Evolutionary conservation across 768 basidiomycete species (phyloP).

Genomic region (Tricholoma bakamatsutake): DNA sequence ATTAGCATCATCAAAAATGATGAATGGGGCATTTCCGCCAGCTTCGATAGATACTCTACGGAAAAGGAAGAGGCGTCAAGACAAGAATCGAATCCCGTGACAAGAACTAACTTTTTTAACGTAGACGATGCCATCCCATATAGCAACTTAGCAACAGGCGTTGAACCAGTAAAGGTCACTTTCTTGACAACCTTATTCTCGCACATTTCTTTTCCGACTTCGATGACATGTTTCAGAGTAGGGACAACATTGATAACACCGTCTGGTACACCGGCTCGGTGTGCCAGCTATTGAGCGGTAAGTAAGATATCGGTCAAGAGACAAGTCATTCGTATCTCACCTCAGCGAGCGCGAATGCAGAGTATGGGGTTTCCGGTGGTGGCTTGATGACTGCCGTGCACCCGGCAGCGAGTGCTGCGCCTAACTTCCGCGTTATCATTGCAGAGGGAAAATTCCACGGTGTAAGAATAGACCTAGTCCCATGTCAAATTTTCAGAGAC

Average conservation of each 20-base stretch:
- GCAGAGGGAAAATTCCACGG: conserved; percentile 96
- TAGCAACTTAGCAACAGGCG: conserved; percentile 70
- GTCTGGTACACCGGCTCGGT: conserved; percentile 87
- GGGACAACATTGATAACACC: conserved; percentile 96
- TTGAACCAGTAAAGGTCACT: conserved; percentile 89
- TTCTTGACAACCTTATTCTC: conserved; percentile 84
- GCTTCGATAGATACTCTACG: conserved; percentile 72
- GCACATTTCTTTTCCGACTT: conserved; percentile 94
- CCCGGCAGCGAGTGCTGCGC: conserved; percentile 89
- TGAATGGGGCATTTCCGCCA: conserved; percentile 94
- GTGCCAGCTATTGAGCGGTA: conserved; percentile 50
- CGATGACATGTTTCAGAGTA: conserved; percentile 74
- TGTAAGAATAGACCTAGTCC: conserved; percentile 63
- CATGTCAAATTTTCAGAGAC: conserved; percentile 1
- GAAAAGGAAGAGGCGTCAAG: conserved; percentile 1
- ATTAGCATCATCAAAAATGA: conserved; percentile 95
- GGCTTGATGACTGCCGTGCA: conserved; percentile 96
- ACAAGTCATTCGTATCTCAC: conserved; percentile 29
- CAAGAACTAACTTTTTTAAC: conserved; percentile 63
- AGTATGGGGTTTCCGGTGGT: conserved; percentile 92
- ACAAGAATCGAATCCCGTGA: neutral
- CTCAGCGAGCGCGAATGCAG: conserved; percentile 86
- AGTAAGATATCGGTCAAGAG: neutral
- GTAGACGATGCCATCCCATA: conserved; percentile 70
- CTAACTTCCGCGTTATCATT: conserved; percentile 90